These are phyloP conservation scores for Cladosporium sp. DNA, from an alignment of 2,329 filamentous ascomycete species.

Conservation along the genomic window DNA sequence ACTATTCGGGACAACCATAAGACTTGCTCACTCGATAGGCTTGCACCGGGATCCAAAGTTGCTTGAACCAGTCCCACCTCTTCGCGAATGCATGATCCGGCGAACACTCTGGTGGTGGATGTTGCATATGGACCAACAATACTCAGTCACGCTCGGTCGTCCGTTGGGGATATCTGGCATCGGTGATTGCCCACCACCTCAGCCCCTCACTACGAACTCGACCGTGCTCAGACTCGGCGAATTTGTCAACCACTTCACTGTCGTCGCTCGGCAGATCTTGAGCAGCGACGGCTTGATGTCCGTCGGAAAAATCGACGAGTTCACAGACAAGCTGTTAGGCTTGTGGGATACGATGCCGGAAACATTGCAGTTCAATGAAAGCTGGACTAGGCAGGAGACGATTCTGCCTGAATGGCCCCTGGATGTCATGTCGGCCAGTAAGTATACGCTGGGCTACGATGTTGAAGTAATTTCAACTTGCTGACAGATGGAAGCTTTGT, in stretches of 20 bases:
- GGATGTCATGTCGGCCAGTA: conserved; percentile 40
- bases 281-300: conserved; percentile 37
- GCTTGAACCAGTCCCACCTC: conserved; percentile 37
- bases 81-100: conserved; percentile 37
- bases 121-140: conserved; percentile 47
- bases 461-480: background rate
- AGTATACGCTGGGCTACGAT: conserved; percentile 13
- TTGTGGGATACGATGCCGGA: conserved; percentile 44
- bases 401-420: conserved; percentile 43
- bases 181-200: conserved; percentile 43
- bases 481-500: conserved; percentile 31
- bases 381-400: conserved; percentile 36
- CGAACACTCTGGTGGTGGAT: conserved; percentile 48
- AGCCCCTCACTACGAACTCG: conserved; percentile 40
- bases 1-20: conserved; percentile 44
- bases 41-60: conserved; percentile 44
- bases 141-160: conserved; percentile 44
- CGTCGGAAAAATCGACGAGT: conserved; percentile 41
- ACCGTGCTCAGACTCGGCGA: conserved; percentile 39
- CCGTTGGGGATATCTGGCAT: conserved; percentile 45
- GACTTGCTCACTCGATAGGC: conserved; percentile 44
- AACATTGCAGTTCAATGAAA: conserved; percentile 40
- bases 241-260: conserved; percentile 42
- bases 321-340: conserved; percentile 38
- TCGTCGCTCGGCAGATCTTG: conserved; percentile 43